Base-by-base conservation (phyloP, 768 basidiomycete genomes). In the Boletus sp. region DNA sequence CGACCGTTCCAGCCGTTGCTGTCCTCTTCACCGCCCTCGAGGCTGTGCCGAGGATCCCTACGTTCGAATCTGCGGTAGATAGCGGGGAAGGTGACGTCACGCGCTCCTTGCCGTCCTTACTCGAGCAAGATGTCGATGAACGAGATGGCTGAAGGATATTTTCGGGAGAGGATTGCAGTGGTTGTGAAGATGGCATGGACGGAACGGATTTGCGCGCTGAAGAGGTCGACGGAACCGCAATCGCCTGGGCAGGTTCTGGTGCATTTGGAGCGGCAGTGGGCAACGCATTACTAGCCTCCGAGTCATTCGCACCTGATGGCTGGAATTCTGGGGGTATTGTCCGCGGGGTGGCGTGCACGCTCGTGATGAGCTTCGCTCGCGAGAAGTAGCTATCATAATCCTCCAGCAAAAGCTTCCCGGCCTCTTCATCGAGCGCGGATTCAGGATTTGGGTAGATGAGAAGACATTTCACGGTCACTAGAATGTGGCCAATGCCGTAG, bases 401-500 rank as follows among this genome's bases (percentile, higher is more conserved):
- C 68, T 96, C 92, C 46, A 96, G 77, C 39, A 97, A 74, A 49
- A 96, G 79, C 71, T 94, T 96, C 24, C 95, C 96, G 0, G 95
- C 95, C 69, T 97, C 93, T 69, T 98, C 95, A 70, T 98, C 94
- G 47, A 98, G 77, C 0, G 95, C 96, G 8, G 92, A 95, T 72
- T 98, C 95, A 33, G 96, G 93, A 69, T 97, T 97, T 32, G 95
- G 95, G 68, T 94, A 94, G 62, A 98, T 98, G 59, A 98, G 82
- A 46, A 98, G 84, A 68, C 95, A 97, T 71, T 94, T 95, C 62
- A 98, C 87, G 30, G 93, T 95, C 56, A 93, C 87, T 15, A 96
- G 81, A 57, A 96, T 96, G 70, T 95, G 92, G 14, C 79, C 84
- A 32, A 98, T 93, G 48, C 95, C 95, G 65, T 92, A 95, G 12